These are phyloP conservation scores for Piper longum DNA, from an alignment of 164 flowering plant species.

Conservation along the genomic window DNA sequence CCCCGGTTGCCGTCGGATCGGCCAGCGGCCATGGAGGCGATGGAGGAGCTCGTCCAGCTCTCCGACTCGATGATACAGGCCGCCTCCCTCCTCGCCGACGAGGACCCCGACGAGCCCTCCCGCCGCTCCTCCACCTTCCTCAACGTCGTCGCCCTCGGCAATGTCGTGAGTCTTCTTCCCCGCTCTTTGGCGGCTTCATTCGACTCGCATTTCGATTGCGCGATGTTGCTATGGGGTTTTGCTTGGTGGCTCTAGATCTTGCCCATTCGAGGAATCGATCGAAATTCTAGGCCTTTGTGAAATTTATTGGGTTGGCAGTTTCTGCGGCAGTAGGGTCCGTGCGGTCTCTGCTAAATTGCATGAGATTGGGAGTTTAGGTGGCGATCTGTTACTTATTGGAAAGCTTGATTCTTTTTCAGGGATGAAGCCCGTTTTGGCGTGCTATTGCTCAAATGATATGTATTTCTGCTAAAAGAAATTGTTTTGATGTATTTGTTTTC, in stretches of 20 bases:
- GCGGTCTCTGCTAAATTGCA: too few species aligned
- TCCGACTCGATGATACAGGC: slow-evolving; percentile 90
- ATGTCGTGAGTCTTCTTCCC: slow-evolving; percentile 50
- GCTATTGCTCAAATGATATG: too few species aligned
- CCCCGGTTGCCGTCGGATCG: not conserved
- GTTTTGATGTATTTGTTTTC: too few species aligned
- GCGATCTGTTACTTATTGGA: not conserved
- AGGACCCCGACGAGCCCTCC: slow-evolving; percentile 67
- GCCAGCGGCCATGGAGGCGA: slow-evolving; percentile 63
- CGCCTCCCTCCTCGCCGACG: slow-evolving; percentile 72
- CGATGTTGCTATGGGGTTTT: not conserved
- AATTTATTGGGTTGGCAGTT: not conserved
- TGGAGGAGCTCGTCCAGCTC: slow-evolving; percentile 70
- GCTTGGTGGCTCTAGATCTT: not conserved
- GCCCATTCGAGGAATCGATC: not conserved
- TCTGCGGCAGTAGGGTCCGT: too few species aligned
- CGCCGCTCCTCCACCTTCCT: slow-evolving; percentile 62
- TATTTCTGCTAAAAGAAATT: too few species aligned
- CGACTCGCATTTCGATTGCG: not conserved
- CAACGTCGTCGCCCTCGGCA: slow-evolving; percentile 91
- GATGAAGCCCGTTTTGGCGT: too few species aligned
- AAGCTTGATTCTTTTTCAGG: too few species aligned
- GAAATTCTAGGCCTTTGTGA: not conserved
- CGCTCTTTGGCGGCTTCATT: not conserved
- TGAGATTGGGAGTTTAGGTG: too few species aligned